phyloP scores from a whole-genome alignment of 306 rosid genomes.

The Hippophae gyantsensis region DNA sequence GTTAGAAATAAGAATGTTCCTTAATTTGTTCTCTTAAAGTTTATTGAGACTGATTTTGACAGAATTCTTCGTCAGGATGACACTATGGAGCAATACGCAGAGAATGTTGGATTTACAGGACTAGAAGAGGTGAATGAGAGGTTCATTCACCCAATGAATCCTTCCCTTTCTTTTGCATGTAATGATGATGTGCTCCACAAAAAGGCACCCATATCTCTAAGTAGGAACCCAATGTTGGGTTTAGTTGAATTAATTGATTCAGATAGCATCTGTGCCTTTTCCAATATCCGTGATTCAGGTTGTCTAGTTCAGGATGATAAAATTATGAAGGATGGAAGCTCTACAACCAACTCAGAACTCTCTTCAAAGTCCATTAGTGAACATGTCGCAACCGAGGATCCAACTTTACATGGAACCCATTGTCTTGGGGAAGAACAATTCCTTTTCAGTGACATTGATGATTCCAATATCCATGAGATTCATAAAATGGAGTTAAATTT shows the following conservation, averaged over 20 bases:
- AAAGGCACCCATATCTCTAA: slow-evolving; percentile 21
- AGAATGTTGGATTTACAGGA: slow-evolving; percentile 25
- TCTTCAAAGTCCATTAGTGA: slow-evolving; percentile 26
- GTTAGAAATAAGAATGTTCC: not conserved
- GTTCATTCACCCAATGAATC: slow-evolving; percentile 21
- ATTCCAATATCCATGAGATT: slow-evolving; percentile 18
- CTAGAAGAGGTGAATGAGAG: slow-evolving; percentile 25
- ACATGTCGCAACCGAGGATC: slow-evolving; percentile 20
- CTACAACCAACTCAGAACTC: slow-evolving; percentile 24
- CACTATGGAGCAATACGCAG: slow-evolving; percentile 12
- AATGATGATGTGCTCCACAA: slow-evolving; percentile 22
- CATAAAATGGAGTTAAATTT: slow-evolving; percentile 27
- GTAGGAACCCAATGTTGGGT: slow-evolving; percentile 25
- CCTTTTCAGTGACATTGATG: slow-evolving; percentile 53
- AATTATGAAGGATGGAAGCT: slow-evolving; percentile 21
- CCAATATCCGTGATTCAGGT: slow-evolving; percentile 23
- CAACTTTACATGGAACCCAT: slow-evolving; percentile 19
- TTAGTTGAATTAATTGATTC: slow-evolving; percentile 33
- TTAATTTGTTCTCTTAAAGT: not conserved
- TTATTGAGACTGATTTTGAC: slow-evolving; percentile 15
- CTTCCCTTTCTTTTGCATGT: slow-evolving; percentile 22
- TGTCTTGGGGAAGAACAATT: slow-evolving; percentile 47
- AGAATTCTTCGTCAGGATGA: slow-evolving; percentile 25
- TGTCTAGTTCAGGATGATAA: slow-evolving; percentile 27
- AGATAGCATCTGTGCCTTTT: slow-evolving; percentile 17